Conservation (phyloP, 306 rosid species). For the Prunus mume region DNA sequence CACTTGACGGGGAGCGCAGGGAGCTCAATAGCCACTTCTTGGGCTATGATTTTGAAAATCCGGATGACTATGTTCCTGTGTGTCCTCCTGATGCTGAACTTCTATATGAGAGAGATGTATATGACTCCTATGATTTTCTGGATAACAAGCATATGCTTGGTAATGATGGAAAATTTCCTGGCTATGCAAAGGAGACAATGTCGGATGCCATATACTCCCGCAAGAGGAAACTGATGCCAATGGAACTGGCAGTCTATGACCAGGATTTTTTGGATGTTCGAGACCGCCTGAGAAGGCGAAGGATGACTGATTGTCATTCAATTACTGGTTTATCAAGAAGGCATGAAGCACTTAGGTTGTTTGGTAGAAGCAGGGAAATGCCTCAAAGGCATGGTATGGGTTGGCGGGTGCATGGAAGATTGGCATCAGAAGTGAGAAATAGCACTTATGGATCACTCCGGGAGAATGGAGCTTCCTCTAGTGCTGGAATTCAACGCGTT, state of each 20-base stretch:
- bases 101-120: slow-evolving; percentile 40
- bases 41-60: slow-evolving; percentile 45
- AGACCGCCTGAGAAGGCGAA: slow-evolving; percentile 57
- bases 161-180: slow-evolving; percentile 31
- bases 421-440: slow-evolving; percentile 47
- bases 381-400: slow-evolving; percentile 27
- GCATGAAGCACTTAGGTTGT: slow-evolving; percentile 32
- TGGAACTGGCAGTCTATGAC: slow-evolving; percentile 38
- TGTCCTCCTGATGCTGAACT: slow-evolving; percentile 44
- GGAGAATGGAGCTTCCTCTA: slow-evolving; percentile 15
- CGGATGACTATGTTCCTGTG: slow-evolving; percentile 39
- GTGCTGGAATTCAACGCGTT: slow-evolving; percentile 29
- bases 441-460: slow-evolving; percentile 26
- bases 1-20: slow-evolving; percentile 36
- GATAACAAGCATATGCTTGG: slow-evolving; percentile 33
- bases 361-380: slow-evolving; percentile 31
- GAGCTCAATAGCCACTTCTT: slow-evolving; percentile 39
- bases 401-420: slow-evolving; percentile 37
- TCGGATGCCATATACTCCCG: slow-evolving; percentile 47
- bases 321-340: slow-evolving; percentile 42
- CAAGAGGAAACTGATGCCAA: slow-evolving; percentile 45
- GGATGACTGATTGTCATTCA: slow-evolving; percentile 32
- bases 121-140: slow-evolving; percentile 29
- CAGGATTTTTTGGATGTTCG: slow-evolving; percentile 53
- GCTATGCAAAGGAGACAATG: slow-evolving; percentile 37